Percentiles rank a stretch among this genome's conserved stretches.
Evolutionary conservation across 148 eudicot species (phyloP).

Genomic region (Polygonum maritimum): DNA sequence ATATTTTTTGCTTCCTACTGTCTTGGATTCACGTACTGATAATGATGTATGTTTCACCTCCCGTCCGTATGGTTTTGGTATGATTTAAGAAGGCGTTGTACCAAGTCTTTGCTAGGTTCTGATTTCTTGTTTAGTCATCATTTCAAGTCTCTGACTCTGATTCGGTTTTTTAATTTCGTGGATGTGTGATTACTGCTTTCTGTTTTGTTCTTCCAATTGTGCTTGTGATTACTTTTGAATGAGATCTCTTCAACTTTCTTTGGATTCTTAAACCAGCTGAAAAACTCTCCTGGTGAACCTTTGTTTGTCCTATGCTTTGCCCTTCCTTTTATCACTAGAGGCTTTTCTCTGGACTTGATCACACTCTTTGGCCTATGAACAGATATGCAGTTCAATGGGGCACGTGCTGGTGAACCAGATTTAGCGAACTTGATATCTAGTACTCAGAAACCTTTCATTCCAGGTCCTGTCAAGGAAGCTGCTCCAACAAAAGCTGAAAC

Average conservation of each 20-base stretch:
- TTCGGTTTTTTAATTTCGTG: too few species aligned
- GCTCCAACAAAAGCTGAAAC: conserved; percentile 9
- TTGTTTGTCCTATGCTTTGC: not conserved
- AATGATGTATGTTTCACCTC: not conserved
- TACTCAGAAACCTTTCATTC: conserved; percentile 22
- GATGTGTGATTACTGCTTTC: too few species aligned
- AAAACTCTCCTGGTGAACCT: not conserved
- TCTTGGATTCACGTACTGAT: not conserved
- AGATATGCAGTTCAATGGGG: conserved; percentile 40
- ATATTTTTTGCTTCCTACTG: not conserved
- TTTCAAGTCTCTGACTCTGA: too few species aligned
- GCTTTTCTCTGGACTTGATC: not conserved
- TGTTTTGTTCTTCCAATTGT: not conserved
- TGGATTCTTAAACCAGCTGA: not conserved
- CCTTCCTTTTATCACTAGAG: not conserved
- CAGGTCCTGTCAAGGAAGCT: conserved; percentile 20
- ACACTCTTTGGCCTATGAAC: conserved; percentile 4
- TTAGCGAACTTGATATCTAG: conserved; percentile 2
- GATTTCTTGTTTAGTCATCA: not conserved
- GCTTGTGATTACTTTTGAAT: not conserved
- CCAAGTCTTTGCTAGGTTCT: not conserved
- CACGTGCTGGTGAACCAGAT: conserved; percentile 37
- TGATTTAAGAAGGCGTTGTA: not conserved
- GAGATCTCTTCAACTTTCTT: not conserved
- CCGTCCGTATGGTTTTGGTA: not conserved